A percentile compares a stretch with the other conserved stretches of the same genome.
Conservation (phyloP, 345 rosid genomes). For the Leavenworthia alabamica region DNA sequence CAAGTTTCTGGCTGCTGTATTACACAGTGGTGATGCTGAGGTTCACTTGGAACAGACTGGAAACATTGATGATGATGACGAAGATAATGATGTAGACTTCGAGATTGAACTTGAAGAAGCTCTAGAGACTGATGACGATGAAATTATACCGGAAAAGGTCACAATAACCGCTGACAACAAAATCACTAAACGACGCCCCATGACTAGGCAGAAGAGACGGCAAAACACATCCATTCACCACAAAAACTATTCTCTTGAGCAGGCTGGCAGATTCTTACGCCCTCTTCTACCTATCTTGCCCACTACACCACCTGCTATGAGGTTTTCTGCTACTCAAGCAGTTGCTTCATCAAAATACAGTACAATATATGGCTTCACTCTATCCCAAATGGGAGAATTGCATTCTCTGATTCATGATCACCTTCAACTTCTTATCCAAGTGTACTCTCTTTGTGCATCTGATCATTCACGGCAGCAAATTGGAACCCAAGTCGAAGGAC, state of each 20-base stretch:
- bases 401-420: slow-evolving; percentile 77
- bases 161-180: slow-evolving; percentile 21
- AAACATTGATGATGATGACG: slow-evolving; percentile 61
- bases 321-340: slow-evolving; percentile 30
- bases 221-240: slow-evolving; percentile 42
- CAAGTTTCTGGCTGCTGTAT: slow-evolving; percentile 89
- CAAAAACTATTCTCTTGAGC: slow-evolving; percentile 47
- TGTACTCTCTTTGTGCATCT: slow-evolving; percentile 64
- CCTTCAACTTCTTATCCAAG: slow-evolving; percentile 83
- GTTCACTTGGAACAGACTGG: slow-evolving; percentile 32
- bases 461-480: slow-evolving; percentile 65
- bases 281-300: slow-evolving; percentile 68
- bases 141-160: slow-evolving; percentile 34
- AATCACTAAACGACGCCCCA: slow-evolving; percentile 46
- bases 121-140: slow-evolving; percentile 84
- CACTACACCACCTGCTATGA: slow-evolving; percentile 27
- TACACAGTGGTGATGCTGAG: slow-evolving; percentile 53
- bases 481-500: slow-evolving; percentile 61
- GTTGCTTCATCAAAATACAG: slow-evolving; percentile 30
- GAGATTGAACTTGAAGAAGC: slow-evolving; percentile 92
- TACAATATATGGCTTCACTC: slow-evolving; percentile 52
- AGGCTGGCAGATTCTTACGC: slow-evolving; percentile 60
- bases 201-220: slow-evolving; percentile 79
- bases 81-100: slow-evolving; percentile 82
- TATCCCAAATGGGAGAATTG: slow-evolving; percentile 66